phyloP scores from a whole-genome alignment of 176 grass and related monocot genomes.

The Juncus inflexus region DNA sequence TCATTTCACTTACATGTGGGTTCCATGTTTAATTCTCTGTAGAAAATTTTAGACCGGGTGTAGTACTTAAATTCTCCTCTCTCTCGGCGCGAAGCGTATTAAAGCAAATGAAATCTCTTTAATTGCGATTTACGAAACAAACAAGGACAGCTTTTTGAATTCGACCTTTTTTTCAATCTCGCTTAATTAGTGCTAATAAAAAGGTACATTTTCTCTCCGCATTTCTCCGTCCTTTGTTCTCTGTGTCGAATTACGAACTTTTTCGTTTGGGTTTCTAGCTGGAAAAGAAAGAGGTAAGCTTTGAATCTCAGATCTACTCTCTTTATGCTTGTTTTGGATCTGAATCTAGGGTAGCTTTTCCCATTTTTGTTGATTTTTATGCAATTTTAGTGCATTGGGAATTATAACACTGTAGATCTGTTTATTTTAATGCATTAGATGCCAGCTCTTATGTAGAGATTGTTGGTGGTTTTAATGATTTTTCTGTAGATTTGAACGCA shows the following conservation, averaged over 20 bases:
- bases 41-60: not conserved
- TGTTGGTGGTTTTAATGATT: slow-evolving; percentile 4
- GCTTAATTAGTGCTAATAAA: not conserved
- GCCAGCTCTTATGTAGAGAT: slow-evolving; percentile 5
- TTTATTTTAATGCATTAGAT: not conserved
- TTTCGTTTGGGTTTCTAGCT: slow-evolving; percentile 8
- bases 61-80: not conserved
- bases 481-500: not conserved
- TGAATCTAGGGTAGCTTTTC: slow-evolving; percentile 18
- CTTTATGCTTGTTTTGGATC: not conserved
- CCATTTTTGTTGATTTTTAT: slow-evolving; percentile 8
- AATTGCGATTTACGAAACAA: slow-evolving; percentile 22
- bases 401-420: slow-evolving; percentile 11
- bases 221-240: not conserved
- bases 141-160: slow-evolving; percentile 5
- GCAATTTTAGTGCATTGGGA: not conserved
- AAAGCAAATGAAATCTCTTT: slow-evolving; percentile 19
- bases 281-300: slow-evolving; percentile 2
- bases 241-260: no score
- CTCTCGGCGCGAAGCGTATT: slow-evolving; percentile 24
- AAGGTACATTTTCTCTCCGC: slow-evolving; percentile 15
- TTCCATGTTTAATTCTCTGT: no score
- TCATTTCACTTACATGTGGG: slow-evolving; percentile 8
- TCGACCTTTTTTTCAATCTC: slow-evolving; percentile 7
- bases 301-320: slow-evolving; percentile 4